A percentile compares a stretch with the other conserved stretches of the same genome.
Evolutionary conservation across 345 rosid species (phyloP).

Genomic region (Euclidium syriacum): DNA sequence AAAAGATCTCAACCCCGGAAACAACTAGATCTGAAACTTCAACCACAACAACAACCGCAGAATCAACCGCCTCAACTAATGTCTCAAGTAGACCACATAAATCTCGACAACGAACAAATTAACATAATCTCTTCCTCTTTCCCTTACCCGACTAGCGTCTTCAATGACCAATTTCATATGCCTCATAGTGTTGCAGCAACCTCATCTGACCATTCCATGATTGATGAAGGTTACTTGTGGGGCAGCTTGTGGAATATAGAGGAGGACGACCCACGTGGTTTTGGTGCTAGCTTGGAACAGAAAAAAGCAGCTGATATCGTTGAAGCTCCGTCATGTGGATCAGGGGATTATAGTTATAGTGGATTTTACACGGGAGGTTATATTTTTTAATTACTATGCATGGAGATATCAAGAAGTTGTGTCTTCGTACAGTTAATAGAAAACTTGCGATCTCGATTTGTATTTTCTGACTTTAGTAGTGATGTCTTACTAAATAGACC

Average conservation of each 20-base stretch:
- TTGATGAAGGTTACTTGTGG: slow-evolving; percentile 42
- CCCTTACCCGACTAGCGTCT: slow-evolving; percentile 18
- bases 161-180: slow-evolving; percentile 23
- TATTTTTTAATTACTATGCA: slow-evolving; percentile 24
- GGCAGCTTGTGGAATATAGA: slow-evolving; percentile 51
- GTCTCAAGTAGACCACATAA: slow-evolving; percentile 10
- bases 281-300: slow-evolving; percentile 4
- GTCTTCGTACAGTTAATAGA: neutral
- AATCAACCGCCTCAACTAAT: slow-evolving; percentile 1
- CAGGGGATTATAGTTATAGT: slow-evolving; percentile 26
- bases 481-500: neutral
- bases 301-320: neutral
- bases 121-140: slow-evolving; percentile 6
- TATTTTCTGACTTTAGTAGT: slow-evolving; percentile 1
- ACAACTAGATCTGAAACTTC: slow-evolving; percentile 23
- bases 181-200: slow-evolving; percentile 30
- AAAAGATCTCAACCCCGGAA: slow-evolving; percentile 17
- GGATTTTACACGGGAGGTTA: slow-evolving; percentile 33
- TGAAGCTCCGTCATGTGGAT: slow-evolving; percentile 15
- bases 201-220: slow-evolving; percentile 22
- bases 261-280: slow-evolving; percentile 17
- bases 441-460: neutral
- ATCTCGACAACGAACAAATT: neutral
- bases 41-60: slow-evolving; percentile 13
- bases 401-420: neutral